These are phyloP conservation scores for Penicillium brevicompactum DNA, from an alignment of 2,329 filamentous ascomycete genomes.

Conservation along the genomic window DNA sequence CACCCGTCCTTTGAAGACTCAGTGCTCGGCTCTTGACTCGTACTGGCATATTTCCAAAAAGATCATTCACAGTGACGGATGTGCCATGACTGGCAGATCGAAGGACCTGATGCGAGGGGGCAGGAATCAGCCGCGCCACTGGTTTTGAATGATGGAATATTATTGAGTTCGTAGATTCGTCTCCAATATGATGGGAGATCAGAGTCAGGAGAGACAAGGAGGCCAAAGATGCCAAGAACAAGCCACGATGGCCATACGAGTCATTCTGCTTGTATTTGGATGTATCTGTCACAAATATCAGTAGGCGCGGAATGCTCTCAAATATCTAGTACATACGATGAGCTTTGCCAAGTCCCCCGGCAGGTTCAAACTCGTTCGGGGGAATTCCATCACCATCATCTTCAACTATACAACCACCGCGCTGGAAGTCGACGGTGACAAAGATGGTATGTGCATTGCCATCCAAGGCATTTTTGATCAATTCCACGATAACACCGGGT, in stretches of 20 bases:
- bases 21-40: conserved; percentile 77
- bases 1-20: conserved; percentile 51
- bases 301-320: not conserved
- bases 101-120: conserved; percentile 60
- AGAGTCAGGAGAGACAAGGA: conserved; percentile 76
- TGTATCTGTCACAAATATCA: conserved; percentile 61
- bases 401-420: conserved; percentile 76
- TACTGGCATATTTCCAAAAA: conserved; percentile 91
- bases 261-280: conserved; percentile 65
- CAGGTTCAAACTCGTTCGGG: conserved; percentile 69
- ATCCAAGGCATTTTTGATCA: conserved; percentile 85
- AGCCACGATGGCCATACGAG: conserved; percentile 68
- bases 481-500: conserved; percentile 68
- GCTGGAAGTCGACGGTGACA: conserved; percentile 71
- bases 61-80: conserved; percentile 70
- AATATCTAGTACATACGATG: conserved; percentile 58
- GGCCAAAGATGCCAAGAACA: conserved; percentile 76
- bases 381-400: conserved; percentile 82
- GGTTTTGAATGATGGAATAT: conserved; percentile 70
- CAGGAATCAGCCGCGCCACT: conserved; percentile 65
- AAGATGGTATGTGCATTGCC: conserved; percentile 69
- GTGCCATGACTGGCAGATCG: conserved; percentile 68
- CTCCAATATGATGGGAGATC: conserved; percentile 64
- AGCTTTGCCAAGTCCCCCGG: conserved; percentile 71
- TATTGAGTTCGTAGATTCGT: conserved; percentile 61